Percentiles rank a stretch among this genome's conserved stretches.
Conservation (phyloP, 2,329 filamentous ascomycete genomes). For the Neonectria sp. region DNA sequence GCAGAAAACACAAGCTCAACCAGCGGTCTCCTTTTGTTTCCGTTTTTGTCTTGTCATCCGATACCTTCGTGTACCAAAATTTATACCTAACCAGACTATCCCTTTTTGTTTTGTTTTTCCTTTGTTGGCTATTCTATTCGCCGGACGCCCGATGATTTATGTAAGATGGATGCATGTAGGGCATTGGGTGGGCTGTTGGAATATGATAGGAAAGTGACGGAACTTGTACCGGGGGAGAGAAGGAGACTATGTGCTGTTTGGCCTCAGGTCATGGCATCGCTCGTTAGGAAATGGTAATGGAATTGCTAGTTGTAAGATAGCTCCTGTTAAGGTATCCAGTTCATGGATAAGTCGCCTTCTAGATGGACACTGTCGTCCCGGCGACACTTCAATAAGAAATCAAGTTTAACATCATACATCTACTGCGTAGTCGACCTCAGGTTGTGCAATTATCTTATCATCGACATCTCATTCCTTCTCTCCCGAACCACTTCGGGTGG, state of each 20-base stretch:
- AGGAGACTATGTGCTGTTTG: neutral
- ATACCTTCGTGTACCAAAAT: constrained; percentile 46
- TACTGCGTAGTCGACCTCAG: too few relatives aligned
- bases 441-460: too few relatives aligned
- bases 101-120: constrained; percentile 25
- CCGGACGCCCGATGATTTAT: constrained; percentile 7
- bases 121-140: constrained; percentile 21
- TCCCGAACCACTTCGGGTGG: neutral
- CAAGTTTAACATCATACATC: neutral
- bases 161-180: constrained; percentile 1
- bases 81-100: constrained; percentile 29
- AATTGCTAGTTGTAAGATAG: constrained; percentile 2
- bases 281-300: constrained; percentile 2
- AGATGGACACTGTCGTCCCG: constrained; percentile 2
- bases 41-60: constrained; percentile 24
- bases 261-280: neutral
- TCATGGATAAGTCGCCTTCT: constrained; percentile 7
- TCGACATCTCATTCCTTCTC: too few relatives aligned
- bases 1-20: constrained; percentile 3
- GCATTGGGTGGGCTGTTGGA: neutral
- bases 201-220: neutral
- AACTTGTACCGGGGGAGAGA: neutral
- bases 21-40: constrained; percentile 11
- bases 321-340: neutral
- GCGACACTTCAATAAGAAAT: neutral